A percentile compares a stretch with the other conserved stretches of the same genome.
Conservation (phyloP, 1,284 basidiomycete genomes). For the Baeospora myosura region DNA sequence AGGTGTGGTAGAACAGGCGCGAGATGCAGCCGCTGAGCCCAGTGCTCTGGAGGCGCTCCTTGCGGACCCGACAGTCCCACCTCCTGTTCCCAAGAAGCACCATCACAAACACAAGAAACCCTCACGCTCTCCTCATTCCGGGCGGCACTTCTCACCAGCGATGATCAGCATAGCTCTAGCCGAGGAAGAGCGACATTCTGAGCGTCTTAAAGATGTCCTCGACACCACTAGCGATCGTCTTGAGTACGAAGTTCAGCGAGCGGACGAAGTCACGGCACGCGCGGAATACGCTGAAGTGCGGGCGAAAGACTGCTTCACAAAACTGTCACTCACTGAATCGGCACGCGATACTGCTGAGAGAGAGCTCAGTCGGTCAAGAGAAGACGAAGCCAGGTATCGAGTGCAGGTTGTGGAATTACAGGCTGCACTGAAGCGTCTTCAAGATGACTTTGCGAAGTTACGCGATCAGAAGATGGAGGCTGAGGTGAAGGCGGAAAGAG, state of each 20-base stretch:
- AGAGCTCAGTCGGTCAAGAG: conserved; percentile 36
- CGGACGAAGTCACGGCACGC: conserved; percentile 42
- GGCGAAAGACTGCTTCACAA: conserved; percentile 31
- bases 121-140: too few relatives aligned
- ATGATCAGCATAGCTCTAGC: too few relatives aligned
- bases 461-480: conserved; percentile 40
- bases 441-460: conserved; percentile 33
- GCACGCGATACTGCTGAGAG: conserved; percentile 38
- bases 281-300: conserved; percentile 47
- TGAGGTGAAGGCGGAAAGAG: conserved; percentile 38
- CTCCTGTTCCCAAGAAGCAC: too few relatives aligned
- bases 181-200: conserved; percentile 56
- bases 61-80: too few relatives aligned
- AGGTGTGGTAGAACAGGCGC: too few relatives aligned
- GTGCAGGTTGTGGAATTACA: conserved; percentile 43
- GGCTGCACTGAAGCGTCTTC: conserved; percentile 38
- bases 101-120: too few relatives aligned
- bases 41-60: too few relatives aligned
- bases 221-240: conserved; percentile 46
- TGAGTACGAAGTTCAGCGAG: conserved; percentile 48
- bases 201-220: conserved; percentile 49
- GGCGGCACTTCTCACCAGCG: too few relatives aligned
- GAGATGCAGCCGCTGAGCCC: too few relatives aligned
- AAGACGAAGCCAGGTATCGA: conserved; percentile 39
- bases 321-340: conserved; percentile 37